Evolutionary conservation across 2,329 filamentous ascomycete species (phyloP), one percentile per base, ranked within the genome.

Genomic region (Coccinonectria pachysandricola): DNA sequence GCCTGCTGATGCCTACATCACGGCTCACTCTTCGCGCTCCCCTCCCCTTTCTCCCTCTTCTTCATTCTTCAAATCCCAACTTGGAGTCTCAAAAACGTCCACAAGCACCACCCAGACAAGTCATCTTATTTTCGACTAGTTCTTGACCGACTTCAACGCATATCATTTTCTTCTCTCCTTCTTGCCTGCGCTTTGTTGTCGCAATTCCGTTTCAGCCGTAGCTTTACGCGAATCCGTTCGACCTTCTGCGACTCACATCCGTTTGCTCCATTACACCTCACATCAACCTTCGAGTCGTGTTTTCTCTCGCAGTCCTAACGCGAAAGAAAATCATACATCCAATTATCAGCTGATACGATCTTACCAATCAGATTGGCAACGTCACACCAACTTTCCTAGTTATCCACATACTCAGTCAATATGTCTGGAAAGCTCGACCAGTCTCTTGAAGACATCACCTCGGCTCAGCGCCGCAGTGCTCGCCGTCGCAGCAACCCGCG

Each of bases 381-480:
- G 12, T 30, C 16, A 19, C 17, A 27, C 27, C 34, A 32, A 31
- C 22, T 26, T 34, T 22, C 20, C 27, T 27, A 32, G 15, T 18
- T 22, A 35, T 23, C 29, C 32, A 27, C 30, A 36, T 26, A 31
- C 62, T 9, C 30, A 37, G 37, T 50, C 59, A 79, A 47, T 44
- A 93, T 94, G 86, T 84, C 85, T 68, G 79, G 75, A 66, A 95
- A 95, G 67, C 81, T 98, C 53, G 86, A 95, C 60, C 79, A 92
- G 68, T 87, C 86, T 65, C 83, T 98, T 45, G 91, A 96, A 59
- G 86, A 95, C 64, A 95, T 98, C 62, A 78, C 94, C 67, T 84
- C 80, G 57, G 81, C 76, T 52, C 76, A 72, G 57, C 72, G 68
- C 46, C 62, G 63, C 47, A 70, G 59, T 61, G 71, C 60, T 54